Evolutionary conservation across 192 early-diverging fungal genomes (phyloP).

Genomic region (Helicostylum pulchrum): DNA sequence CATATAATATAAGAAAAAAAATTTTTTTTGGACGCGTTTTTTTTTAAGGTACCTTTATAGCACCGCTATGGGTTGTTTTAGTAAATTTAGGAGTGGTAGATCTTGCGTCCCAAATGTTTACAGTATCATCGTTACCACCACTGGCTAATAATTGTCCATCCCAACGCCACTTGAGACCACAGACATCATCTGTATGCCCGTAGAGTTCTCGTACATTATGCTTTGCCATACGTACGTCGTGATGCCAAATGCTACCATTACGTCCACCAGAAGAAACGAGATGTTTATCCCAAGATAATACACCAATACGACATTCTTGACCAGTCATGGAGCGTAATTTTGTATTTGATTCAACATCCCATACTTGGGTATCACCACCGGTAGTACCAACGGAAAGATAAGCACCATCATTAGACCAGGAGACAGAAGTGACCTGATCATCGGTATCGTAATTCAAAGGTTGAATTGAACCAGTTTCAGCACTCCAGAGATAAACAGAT

Average conservation of each 20-base stretch:
- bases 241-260: conserved; percentile 91
- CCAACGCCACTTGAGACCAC: conserved; percentile 83
- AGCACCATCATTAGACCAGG: conserved; percentile 69
- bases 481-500: conserved; percentile 91
- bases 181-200: conserved; percentile 77
- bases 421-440: conserved; percentile 70
- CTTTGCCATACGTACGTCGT: conserved; percentile 86
- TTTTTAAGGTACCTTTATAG: conserved; percentile 73
- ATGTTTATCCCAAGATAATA: conserved; percentile 81
- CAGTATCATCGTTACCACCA: conserved; percentile 92
- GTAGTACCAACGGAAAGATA: conserved; percentile 70
- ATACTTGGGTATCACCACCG: conserved; percentile 84
- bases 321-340: conserved; percentile 84
- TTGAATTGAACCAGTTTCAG: conserved; percentile 64
- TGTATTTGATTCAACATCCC: conserved; percentile 76
- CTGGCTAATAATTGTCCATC: conserved; percentile 82
- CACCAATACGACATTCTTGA: conserved; percentile 76
- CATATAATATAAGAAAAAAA: neutral
- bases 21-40: neutral
- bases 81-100: conserved; percentile 62
- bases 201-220: conserved; percentile 74
- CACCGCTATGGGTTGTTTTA: conserved; percentile 78
- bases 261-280: conserved; percentile 80
- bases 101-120: conserved; percentile 86
- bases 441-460: conserved; percentile 42